Base-by-base conservation (phyloP, 2,329 filamentous ascomycete species). In the Aquanectria penicillioides region DNA sequence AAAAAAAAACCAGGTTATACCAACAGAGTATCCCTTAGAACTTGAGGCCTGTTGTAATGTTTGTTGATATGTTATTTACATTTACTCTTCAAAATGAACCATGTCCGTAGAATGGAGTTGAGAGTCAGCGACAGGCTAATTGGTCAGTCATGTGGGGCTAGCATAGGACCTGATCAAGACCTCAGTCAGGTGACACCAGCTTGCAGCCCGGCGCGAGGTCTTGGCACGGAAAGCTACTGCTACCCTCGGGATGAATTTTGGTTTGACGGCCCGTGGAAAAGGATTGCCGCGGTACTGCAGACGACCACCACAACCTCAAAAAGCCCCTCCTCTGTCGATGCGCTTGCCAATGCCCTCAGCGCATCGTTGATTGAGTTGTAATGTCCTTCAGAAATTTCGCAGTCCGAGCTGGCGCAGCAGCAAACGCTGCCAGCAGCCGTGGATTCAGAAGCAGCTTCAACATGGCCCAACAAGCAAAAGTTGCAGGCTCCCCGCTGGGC, bases 401-500 rank as follows among this genome's bases (percentile, higher is more conserved):
- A 69, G 72, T 77, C 69, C 82, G 86, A 74, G 84, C 84, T 77
- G 82, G 81, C 71, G 75, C 78, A 66, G 81, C 81, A 70, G 81
- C 80, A 65, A 75, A 77, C 69, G 71, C 78, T 74, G 72, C 78
- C 68, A 71, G 76, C 67, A 77, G 72, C 69, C 72, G 76, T 61
- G 74, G 78, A 73, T 79, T 76, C 65, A 74, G 74, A 74, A 74
- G 70, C 63, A 75, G 70, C 65, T 71, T 79, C 72, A 75, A 75
- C 62, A 97, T 97, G 92, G 92, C 93, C 75, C 83, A 97, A 65
- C 88, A 88, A 81, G 91, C 91, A 62, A 94, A 91, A 77, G 83
- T 93, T 65, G 78, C 83, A 72, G 84, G 85, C 74, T 81, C 87
- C 65, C 83, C 83, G 49, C 81, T 86, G 66, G 79, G 72, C 31